Base-by-base conservation (phyloP, 2,329 filamentous ascomycete species). In the Amesomyces nigricolor region DNA sequence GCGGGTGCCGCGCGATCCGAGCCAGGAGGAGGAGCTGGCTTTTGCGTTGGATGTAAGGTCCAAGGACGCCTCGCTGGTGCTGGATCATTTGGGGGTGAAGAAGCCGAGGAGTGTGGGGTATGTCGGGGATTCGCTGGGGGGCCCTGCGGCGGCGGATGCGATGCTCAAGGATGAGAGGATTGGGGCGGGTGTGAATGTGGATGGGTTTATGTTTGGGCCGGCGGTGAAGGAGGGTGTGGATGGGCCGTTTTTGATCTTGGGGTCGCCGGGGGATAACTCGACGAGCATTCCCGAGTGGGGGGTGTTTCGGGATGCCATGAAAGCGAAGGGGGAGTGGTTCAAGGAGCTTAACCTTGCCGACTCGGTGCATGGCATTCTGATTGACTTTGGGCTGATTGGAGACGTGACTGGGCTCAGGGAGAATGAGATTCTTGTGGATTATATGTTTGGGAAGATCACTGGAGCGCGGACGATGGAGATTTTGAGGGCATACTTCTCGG, bases 101-200 rank as follows among this genome's bases (percentile, higher is more conserved):
- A 22, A 11, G 53, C 26, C 10, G 32, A 44, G 56, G 51, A 58
- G 61, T 56, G 47, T 67, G 48, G 65, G 59, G 22, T 64, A 69
- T 40, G 66, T 69, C 16, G 72, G 72, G 1, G 66, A 70, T 19
- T 70, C 68, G 0, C 61, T 67, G 11, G 69, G 69, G 2, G 69
- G 68, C 2, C 69, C 70, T 4, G 61, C 68, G 4, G 63, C 70
- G 0, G 71, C 68, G 8, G 60, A 59, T 16, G 65, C 66, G 2
- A 64, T 71, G 57, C 57, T 65, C 4, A 43, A 55, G 11, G 70
- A 73, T 32, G 46, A 51, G 1, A 61, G 71, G 2, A 60, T 74
- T 35, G 55, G 62, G 1, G 70, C 65, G 2, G 72, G 70, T 2
- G 56, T 74, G 5, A 71, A 72, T 46, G 61, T 74, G 16, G 73